Percentiles rank a stretch among this genome's conserved stretches.
These are phyloP conservation scores for Coccomyxa sp. DNA, from an alignment of 139 green algal species.

Conservation along the genomic window DNA sequence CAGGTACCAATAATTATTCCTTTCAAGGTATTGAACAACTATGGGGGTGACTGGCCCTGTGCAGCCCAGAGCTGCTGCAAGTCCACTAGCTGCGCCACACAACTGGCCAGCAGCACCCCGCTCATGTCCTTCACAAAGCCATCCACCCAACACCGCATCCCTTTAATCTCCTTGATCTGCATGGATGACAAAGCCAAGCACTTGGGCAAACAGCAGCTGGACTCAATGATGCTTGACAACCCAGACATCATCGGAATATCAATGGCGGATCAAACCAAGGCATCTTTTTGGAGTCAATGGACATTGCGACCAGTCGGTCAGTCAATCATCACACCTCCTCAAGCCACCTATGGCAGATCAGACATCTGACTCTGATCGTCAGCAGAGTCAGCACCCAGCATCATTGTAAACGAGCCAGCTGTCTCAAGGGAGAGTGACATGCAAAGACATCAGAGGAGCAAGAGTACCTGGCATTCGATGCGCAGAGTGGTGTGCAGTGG, in stretches of 20 bases:
- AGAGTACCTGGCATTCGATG: slow-evolving; percentile 9
- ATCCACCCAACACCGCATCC: slow-evolving; percentile 29
- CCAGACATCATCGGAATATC: neutral
- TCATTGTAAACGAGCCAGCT: no score
- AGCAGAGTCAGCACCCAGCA: no score
- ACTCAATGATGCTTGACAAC: neutral
- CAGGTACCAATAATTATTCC: no score
- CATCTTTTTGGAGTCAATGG: no score
- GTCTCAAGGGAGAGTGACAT: neutral
- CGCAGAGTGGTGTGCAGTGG: slow-evolving; percentile 27
- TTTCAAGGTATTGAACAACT: no score
- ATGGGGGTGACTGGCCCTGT: neutral
- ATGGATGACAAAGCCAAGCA: neutral
- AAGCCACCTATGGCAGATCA: no score
- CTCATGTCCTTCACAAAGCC: slow-evolving; percentile 8
- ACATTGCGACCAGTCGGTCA: no score
- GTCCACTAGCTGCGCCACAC: slow-evolving; percentile 28
- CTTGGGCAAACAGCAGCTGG: neutral
- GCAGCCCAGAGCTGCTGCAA: slow-evolving; percentile 3
- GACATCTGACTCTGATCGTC: no score
- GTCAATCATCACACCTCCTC: no score
- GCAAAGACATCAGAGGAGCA: neutral
- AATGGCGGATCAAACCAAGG: neutral
- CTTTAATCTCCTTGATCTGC: slow-evolving; percentile 6
- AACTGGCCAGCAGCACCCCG: slow-evolving; percentile 16